Conservation (phyloP, 768 basidiomycete species). For the Saitozyma podzolica region DNA sequence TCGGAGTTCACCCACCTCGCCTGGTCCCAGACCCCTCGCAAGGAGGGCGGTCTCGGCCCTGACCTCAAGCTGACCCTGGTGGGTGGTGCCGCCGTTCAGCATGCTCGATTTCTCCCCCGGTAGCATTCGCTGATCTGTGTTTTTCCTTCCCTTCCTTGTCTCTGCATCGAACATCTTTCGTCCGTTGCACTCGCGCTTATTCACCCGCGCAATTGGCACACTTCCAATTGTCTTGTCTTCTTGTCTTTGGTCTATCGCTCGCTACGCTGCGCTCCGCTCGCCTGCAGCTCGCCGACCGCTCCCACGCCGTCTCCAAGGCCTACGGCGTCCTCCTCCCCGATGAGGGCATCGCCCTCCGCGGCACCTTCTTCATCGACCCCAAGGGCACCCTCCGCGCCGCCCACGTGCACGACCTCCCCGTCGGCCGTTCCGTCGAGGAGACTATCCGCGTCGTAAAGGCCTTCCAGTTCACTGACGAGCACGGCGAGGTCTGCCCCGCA, state of each 20-base stretch:
- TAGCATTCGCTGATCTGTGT: not conserved
- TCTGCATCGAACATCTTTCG: too few relatives aligned
- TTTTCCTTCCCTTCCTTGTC: too few relatives aligned
- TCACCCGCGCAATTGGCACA: too few relatives aligned
- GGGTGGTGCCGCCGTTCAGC: conserved; percentile 11
- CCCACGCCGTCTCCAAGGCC: conserved; percentile 74
- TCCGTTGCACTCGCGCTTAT: too few relatives aligned
- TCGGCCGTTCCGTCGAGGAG: conserved; percentile 94
- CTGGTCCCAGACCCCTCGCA: conserved; percentile 78
- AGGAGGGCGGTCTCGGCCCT: conserved; percentile 85
- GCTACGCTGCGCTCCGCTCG: not conserved
- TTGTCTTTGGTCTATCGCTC: not conserved
- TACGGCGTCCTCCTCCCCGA: conserved; percentile 89
- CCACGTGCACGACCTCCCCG: conserved; percentile 80
- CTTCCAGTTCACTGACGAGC: conserved; percentile 73
- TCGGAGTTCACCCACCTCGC: conserved; percentile 76
- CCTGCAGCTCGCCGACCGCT: conserved; percentile 50
- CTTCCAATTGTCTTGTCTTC: not conserved
- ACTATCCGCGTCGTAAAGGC: conserved; percentile 87
- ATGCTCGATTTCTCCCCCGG: not conserved
- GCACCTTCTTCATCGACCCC: conserved; percentile 51
- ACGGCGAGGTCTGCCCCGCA: conserved; percentile 90
- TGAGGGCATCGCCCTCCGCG: conserved; percentile 82
- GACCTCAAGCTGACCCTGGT: conserved; percentile 76
- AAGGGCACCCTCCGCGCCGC: conserved; percentile 38